Base-by-base conservation (phyloP, 306 rosid species). In the Quercus mongolica region DNA sequence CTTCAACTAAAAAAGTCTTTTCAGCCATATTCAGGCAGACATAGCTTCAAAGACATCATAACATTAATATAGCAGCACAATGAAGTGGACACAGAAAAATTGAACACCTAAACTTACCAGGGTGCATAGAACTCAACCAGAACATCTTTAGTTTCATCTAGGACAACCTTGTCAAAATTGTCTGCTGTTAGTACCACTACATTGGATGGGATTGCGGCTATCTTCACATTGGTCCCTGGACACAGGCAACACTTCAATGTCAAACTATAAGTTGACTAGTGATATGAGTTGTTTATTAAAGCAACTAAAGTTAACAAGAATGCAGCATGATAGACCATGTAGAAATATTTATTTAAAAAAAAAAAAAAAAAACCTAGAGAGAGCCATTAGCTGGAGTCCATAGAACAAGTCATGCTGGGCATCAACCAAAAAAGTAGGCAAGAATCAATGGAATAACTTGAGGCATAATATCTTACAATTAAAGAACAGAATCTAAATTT, bases 51-150 rank as follows among this genome's bases (percentile, higher is more conserved):
- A 26, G 41, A 26, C 70, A 59, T 51, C 35, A 9, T 31, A 74
- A 10, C 19, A 8, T 68, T 28, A 10, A 6, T 23, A n/a, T 12
- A 59, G 5, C 5, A 76, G 26, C 33, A 65, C 28, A 35, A 72
- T 3, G 30, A 2, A 14, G 6, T 3, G 38, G 33, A 6, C n/a
- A 64, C 33, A 30, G 61, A 5, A 69, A 62, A 62, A 72, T 19
- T 55, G 31, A 65, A 76, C 64, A 71, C 58, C 83, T 44, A 62
- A 56, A 56, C 86, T 84, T 85, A 95, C 99, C 97, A 92, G 35
- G 99, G 97, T 76, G 99, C 97, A 76, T 95, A 95, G 81, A 92
- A 95, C 88, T 95, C 98, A 74, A 95, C 93, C 59, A 95, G 82
- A 79, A 92, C 99, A 85, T 95, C 94, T 74, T 90, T 95, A 75